phyloP scores from a whole-genome alignment of 2,329 filamentous ascomycete species.

The Pseudogymnoascus sp. region DNA sequence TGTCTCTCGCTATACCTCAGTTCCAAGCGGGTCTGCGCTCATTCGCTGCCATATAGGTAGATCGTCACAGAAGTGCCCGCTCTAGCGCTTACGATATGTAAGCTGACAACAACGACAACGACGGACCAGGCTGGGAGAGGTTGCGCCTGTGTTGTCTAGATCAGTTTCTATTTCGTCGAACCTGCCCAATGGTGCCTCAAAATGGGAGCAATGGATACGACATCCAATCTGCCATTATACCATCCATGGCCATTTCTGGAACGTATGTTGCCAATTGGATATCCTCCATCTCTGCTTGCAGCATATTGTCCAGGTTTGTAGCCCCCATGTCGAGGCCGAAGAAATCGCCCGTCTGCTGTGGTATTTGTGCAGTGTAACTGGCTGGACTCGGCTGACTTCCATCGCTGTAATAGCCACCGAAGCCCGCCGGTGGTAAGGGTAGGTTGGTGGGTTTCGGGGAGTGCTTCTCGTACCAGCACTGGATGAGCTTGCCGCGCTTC shows the following conservation, averaged over 20 bases:
- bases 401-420: not conserved
- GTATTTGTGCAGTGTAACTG: not conserved
- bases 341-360: not conserved
- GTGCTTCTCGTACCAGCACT: not conserved
- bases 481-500: not conserved
- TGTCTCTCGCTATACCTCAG: not conserved
- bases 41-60: not conserved
- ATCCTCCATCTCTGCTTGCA: not conserved
- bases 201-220: conserved; percentile 3
- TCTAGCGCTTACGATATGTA: not conserved
- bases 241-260: not conserved
- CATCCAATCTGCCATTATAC: conserved; percentile 5
- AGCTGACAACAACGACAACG: not conserved
- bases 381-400: not conserved
- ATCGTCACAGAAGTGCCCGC: not conserved
- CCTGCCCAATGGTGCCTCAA: not conserved
- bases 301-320: not conserved
- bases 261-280: not conserved
- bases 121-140: not conserved
- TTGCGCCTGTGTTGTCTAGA: not conserved
- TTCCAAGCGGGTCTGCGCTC: not conserved
- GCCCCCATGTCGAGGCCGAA: not conserved
- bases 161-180: not conserved
- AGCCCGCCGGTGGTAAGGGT: not conserved
- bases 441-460: not conserved